Percentiles rank a stretch among this genome's conserved stretches.
phyloP scores from a whole-genome alignment of 2,329 filamentous ascomycete species.

The Colletotrichum kahawae region DNA sequence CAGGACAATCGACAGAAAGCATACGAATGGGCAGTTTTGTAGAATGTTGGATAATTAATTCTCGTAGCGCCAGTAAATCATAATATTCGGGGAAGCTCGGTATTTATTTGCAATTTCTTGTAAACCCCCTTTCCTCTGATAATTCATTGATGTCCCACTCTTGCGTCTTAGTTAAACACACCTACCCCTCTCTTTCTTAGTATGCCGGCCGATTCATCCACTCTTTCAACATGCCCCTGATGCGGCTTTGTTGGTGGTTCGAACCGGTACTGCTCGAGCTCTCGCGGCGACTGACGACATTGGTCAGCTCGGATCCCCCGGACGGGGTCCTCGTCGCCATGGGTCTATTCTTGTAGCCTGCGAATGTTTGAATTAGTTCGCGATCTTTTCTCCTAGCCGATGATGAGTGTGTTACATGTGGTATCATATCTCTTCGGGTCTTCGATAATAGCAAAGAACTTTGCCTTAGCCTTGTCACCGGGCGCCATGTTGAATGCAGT shows the following conservation, averaged over 20 bases:
- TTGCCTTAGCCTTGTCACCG: constrained; percentile 9
- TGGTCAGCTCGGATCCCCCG: constrained; percentile 11
- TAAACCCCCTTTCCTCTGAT: background rate
- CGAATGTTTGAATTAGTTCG: background rate
- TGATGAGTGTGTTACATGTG: background rate
- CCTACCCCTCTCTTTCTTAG: background rate
- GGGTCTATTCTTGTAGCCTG: constrained; percentile 13
- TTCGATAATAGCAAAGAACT: constrained; percentile 13
- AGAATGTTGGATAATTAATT: fast-evolving
- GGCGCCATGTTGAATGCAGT: background rate
- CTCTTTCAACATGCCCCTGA: constrained; percentile 10
- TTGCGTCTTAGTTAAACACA: background rate
- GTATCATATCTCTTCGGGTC: constrained; percentile 14
- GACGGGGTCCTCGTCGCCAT: constrained; percentile 16
- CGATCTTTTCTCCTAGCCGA: background rate
- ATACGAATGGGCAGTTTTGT: background rate
- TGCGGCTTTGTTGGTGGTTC: background rate
- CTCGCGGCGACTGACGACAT: background rate
- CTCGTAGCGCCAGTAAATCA: fast-evolving
- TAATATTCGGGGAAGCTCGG: background rate
- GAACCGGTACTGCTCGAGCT: constrained; percentile 10
- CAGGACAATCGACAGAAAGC: background rate
- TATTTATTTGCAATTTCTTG: background rate
- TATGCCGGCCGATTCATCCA: constrained; percentile 3
- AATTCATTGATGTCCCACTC: background rate